Base-by-base conservation (phyloP, 441 rosid species). In the Hypseocharis bilobata region DNA sequence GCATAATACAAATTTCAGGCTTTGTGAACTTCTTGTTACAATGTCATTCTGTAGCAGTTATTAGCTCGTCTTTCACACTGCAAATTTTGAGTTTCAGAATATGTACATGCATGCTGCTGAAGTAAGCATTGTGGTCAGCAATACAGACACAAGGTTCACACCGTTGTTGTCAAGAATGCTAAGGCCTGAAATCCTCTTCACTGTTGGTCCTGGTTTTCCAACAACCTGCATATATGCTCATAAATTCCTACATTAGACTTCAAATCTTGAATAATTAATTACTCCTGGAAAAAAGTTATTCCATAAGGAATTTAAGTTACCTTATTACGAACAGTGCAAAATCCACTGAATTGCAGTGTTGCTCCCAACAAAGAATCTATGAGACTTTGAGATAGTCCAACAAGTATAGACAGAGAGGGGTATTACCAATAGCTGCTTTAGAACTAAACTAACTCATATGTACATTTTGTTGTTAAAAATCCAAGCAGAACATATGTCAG, bases 291-390 rank as follows among this genome's bases (percentile, higher is more conserved):
- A 49, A 49, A n/a, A n/a, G n/a, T 19, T 11, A 49, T 19, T 49
- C 56, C 19, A 20, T 26, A 1, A 13, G 6, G 56, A 49, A 49
- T 49, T 29, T n/a, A 17, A 65, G 68, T 77, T 76, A 89, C 96
- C 84, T 88, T 92, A 60, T 86, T 88, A 22, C 96, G 88, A 57
- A 92, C 85, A 16, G 85, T 74, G 74, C 98, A 92, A 83, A 83
- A 89, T 23, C 98, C 98, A 67, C 98, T 92, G 83, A 81, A 92
- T 72, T 89, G 96, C 22, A 92, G 69, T 8, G 92, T 92, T 56
- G 98, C 98, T 73, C 98, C 98, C 63, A 92, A 69, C 60, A 92
- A 36, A 66, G 96, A 92, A 78, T 92, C 98, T 65, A 88, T 76
- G 28, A 89, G 70, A 65, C 96, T 92, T 61, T 96, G 96, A 49